Evolutionary conservation across 2,329 filamentous ascomycete genomes (phyloP), one percentile per base, ranked within the genome.

Genomic region (Fusarium citri): DNA sequence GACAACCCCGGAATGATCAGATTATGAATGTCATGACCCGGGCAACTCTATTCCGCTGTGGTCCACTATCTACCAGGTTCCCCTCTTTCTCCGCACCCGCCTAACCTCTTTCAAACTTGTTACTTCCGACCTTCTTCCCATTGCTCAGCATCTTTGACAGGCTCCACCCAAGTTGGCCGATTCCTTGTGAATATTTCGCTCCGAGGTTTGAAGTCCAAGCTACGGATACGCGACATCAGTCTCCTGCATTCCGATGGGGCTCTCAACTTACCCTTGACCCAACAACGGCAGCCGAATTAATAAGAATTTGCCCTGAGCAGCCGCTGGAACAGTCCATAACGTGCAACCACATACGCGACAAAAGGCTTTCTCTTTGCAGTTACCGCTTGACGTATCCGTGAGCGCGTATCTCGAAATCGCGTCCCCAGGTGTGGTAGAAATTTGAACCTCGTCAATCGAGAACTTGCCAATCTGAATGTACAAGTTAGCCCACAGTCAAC

Each of bases 131-230:
- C 68, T 28, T 73, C 74, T 18, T 77, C 67, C 70, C 72, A 76
- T 41, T 78, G 77, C 20, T 62, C 25, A 28, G 68, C 71, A 11
- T 66, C 65, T 8, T 73, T 66, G 6, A 71, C 45, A 5, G 69
- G 48, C 5, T 15, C 51, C 45, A 71, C 64, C 76, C 76, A 78
- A 25, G 50, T 50, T 20, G 77, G 77, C 18, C 74, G 57, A 50
- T 74, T 71, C 22, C 65, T 76, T 45, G 73, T 60, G 30, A 76
- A 78, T n/a, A 78, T 73, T 25, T 78, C 77, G 58, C 58, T 72
- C n/a, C 50, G 47, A 7, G 76, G 75, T 16, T 64, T 47, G 6
- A 76, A 23, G 20, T 67, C 49, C 28, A 69, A 53, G 11, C 72
- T 71, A 41, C 53, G 45, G 11, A 71, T 71, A 41, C 53, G 45